Evolutionary conservation across 441 rosid genomes (phyloP).

Genomic region (Omphalea diandra): DNA sequence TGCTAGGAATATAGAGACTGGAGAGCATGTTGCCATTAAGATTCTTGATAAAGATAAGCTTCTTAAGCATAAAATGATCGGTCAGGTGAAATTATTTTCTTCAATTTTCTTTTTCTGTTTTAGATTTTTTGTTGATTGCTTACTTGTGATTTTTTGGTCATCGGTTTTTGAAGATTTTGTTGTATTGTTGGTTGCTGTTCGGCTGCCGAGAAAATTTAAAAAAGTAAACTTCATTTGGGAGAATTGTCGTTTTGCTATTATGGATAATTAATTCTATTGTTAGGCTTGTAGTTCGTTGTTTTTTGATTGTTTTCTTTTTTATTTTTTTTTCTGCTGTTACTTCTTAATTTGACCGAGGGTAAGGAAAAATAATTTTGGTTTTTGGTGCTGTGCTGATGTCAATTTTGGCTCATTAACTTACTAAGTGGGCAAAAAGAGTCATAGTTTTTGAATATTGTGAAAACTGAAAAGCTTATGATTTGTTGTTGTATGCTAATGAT

Average conservation of each 20-base stretch:
- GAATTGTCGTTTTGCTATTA: slow-evolving; percentile 7
- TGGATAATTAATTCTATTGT: neutral
- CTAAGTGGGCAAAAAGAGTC: neutral
- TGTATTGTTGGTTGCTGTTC: neutral
- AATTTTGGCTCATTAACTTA: neutral
- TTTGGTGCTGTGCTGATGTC: too few relatives aligned
- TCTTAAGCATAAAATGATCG: slow-evolving; percentile 83
- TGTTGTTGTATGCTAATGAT: too few relatives aligned
- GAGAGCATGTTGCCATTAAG: slow-evolving; percentile 82
- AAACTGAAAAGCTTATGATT: too few relatives aligned
- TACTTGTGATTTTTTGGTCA: too few relatives aligned
- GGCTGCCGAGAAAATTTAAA: slow-evolving; percentile 16
- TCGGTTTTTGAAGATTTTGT: neutral
- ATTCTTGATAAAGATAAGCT: slow-evolving; percentile 91
- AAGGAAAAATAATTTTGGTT: neutral
- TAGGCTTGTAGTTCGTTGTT: neutral
- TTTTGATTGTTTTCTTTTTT: neutral
- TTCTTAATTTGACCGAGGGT: neutral
- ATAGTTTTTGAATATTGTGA: too few relatives aligned
- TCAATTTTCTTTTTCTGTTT: neutral
- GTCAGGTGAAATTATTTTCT: slow-evolving; percentile 71
- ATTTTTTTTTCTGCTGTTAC: neutral
- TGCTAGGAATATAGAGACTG: slow-evolving; percentile 67
- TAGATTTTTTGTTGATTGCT: too few relatives aligned
- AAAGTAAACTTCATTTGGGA: slow-evolving; percentile 5